Evolutionary conservation across 2,329 filamentous ascomycete genomes (phyloP), one percentile per base, ranked within the genome.

Genomic region (Pyrenochaeta sp.): DNA sequence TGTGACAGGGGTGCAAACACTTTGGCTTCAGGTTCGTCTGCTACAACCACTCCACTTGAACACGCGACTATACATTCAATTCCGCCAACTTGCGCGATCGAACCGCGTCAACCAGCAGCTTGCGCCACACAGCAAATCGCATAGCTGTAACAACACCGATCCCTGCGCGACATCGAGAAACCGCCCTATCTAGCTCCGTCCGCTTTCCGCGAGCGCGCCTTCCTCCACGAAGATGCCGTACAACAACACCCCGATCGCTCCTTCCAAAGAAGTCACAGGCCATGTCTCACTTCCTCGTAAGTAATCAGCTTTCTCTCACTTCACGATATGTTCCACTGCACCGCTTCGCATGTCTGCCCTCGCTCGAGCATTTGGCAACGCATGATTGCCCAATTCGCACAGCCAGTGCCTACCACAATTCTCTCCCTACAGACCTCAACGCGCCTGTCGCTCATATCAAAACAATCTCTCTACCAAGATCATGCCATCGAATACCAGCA

Each of bases 171-270:
- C 42, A n/a, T 27, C 42, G 42, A 44, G 22, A 44, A 9, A 27
- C 12, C 5, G 25, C 25, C 9, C 28, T 24, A 15, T 7, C 24
- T 27, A 15, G 4, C 42, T 13, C 42, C 15, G 12, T 22, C 4
- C 42, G 22, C 19, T 10, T 27, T 43, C 19, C 9, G 25, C 19
- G 40, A 43, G 40, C 24, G 44, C 51, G 15, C 8, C 44, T 44
- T 32, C 30, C 28, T 34, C 49, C 36, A 47, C 48, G 70, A 74
- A 53, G 7, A 97, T 98, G 93, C 91, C 93, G 27, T 93, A 95
- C 82, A 97, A 97, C 80, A 94, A 91, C 66, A 88, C 89, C 3
- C 90, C 91, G 19, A 95, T 95, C 55, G 86, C 90, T 65, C 91
- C 91, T 39, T 83, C 90, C 13, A 89, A 91, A 75, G 92, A 96